Evolutionary conservation across 2,329 filamentous ascomycete genomes (phyloP), one percentile per base, ranked within the genome.

Genomic region (Pseudocercospora fijiensis): DNA sequence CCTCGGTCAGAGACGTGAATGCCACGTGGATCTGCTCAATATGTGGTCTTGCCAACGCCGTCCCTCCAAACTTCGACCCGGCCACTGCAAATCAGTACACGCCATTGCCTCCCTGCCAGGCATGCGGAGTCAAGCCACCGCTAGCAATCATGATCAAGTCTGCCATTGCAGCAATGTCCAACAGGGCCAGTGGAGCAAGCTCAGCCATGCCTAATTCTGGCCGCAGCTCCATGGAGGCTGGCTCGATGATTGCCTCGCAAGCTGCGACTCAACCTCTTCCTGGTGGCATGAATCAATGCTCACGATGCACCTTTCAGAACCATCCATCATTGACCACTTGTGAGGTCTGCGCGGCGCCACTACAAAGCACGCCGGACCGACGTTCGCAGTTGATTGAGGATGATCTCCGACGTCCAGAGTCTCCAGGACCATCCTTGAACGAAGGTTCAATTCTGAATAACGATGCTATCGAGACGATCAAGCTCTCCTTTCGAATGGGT

Each of bases 1-100:
- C 85, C 2, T 73, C 78, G 1, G 78, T 83, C 13, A 76, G 13
- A 84, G 82, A 72, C 41, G 57, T 74, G 68, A 85, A 83, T 64
- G 91, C 91, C 5, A 97, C 92, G 3, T 98, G 94, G 94, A 88
- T 98, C 20, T 98, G 94, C 79, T 90, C 91, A 1, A 98, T 98
- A 72, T 98, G 94, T 82, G 94, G 90, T 70, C 96, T 96, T 74
- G 94, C 93, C 9, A 98, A 98, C 73, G 89, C 91, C 0, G 88
- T 97, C 1, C 93, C 95, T 0, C 90, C 91, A 41, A 97, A 96
- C 76, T 98, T 98, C 75, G 94, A 98, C 72, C 90, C 92, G 0
- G 84, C 88, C 0, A 88, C 89, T 2, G 92, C 92, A 8, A 95
- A 86, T 65, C 86, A 88, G 20, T 87, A 92, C 67, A 96, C 90